These are phyloP conservation scores for Aspergillus steynii DNA, from an alignment of 495 filamentous ascomycete species.

Conservation along the genomic window DNA sequence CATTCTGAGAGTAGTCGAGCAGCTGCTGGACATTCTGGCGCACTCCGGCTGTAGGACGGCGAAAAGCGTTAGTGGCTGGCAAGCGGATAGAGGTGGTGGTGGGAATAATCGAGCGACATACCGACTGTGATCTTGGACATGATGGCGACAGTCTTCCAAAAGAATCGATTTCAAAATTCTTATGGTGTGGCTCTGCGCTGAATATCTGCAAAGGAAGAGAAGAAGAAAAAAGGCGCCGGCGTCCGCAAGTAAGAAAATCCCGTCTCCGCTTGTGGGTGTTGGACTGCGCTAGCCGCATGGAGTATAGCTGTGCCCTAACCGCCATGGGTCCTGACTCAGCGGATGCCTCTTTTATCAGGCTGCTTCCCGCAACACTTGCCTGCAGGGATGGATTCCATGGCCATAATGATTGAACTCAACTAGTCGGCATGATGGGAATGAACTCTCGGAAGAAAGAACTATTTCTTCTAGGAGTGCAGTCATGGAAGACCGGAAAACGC, in stretches of 20 bases:
- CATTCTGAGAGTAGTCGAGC: constrained; percentile 90
- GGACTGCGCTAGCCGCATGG: constrained; percentile 28
- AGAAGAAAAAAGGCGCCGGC: constrained; percentile 23
- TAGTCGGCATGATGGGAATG: too few species aligned
- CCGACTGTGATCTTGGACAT: constrained; percentile 91
- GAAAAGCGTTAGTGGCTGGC: constrained; percentile 25
- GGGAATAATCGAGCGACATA: constrained; percentile 40
- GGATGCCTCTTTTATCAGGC: constrained; percentile 12
- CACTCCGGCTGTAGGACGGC: constrained; percentile 74
- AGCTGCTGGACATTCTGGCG: constrained; percentile 88
- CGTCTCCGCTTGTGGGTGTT: constrained; percentile 50
- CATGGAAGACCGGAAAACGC: too few species aligned
- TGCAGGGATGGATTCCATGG: too few species aligned
- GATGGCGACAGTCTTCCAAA: constrained; percentile 62
- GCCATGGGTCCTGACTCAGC: constrained; percentile 12
- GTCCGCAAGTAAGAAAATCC: constrained; percentile 32
- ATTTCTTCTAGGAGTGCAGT: too few species aligned
- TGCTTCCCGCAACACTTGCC: too few species aligned
- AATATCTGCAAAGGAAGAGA: constrained; percentile 30
- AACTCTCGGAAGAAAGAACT: too few species aligned
- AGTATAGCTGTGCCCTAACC: constrained; percentile 43
- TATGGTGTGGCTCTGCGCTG: constrained; percentile 71
- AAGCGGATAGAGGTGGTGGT: not conserved
- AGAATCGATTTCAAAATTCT: constrained; percentile 50
- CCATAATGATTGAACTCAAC: too few species aligned